These are phyloP conservation scores for Colletotrichum limetticola DNA, from an alignment of 2,329 filamentous ascomycete genomes.

Conservation along the genomic window DNA sequence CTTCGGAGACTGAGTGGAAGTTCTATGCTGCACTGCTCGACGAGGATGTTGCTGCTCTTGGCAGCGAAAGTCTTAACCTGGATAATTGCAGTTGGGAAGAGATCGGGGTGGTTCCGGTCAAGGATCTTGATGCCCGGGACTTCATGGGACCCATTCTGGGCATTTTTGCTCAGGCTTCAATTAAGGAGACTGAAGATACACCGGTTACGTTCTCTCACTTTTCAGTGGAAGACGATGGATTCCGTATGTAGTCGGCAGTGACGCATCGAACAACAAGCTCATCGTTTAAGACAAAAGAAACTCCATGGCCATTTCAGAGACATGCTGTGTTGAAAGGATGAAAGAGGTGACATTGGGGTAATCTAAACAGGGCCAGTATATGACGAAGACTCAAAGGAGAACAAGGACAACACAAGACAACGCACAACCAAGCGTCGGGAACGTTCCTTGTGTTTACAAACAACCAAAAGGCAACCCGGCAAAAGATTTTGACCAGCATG, in stretches of 20 bases:
- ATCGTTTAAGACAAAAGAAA: too few species aligned
- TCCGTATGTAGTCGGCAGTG: not conserved
- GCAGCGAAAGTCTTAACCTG: not conserved
- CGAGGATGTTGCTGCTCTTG: not conserved
- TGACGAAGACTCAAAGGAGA: too few species aligned
- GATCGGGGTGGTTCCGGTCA: not conserved
- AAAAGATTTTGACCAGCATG: conserved; percentile 31
- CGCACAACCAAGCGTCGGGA: too few species aligned
- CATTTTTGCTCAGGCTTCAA: not conserved
- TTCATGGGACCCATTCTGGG: not conserved
- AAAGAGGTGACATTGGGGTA: too few species aligned
- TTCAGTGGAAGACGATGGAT: not conserved
- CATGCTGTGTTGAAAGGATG: too few species aligned
- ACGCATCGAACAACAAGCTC: too few species aligned
- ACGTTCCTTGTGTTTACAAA: too few species aligned
- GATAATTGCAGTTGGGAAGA: not conserved
- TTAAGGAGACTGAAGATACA: not conserved
- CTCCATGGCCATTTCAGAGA: too few species aligned
- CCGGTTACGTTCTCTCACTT: not conserved
- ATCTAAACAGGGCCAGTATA: too few species aligned
- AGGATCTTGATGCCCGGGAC: not conserved
- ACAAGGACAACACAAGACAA: too few species aligned
- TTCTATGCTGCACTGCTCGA: not conserved
- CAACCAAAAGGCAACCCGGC: not conserved
- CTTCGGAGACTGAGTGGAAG: not conserved